Conservation (phyloP, 768 basidiomycete genomes). For the Dentipellis fragilis region DNA sequence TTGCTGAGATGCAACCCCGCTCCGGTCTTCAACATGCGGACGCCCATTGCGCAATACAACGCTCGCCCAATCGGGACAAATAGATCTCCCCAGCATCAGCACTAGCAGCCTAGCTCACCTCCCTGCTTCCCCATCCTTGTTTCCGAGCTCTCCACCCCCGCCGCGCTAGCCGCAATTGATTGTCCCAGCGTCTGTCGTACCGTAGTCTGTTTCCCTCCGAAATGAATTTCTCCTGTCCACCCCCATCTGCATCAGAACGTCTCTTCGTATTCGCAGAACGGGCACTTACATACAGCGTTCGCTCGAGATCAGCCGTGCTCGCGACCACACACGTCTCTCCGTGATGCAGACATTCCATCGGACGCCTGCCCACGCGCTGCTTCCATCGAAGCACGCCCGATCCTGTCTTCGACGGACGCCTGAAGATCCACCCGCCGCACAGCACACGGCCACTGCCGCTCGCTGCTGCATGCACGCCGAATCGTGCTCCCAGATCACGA, state of each 20-base stretch:
- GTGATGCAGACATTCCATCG: neutral
- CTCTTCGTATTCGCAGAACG: no score
- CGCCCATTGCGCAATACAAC: neutral
- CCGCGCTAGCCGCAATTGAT: no score
- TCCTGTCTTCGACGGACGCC: neutral
- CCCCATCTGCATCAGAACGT: neutral
- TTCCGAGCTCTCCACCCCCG: no score
- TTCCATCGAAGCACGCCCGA: neutral
- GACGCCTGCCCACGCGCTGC: neutral
- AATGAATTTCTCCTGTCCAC: no score
- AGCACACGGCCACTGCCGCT: no score
- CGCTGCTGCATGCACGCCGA: no score
- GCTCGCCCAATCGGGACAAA: neutral
- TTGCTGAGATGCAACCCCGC: slow-evolving; percentile 1
- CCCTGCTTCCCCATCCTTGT: no score
- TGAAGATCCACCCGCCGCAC: no score
- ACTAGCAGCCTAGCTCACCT: no score
- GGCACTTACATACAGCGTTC: neutral
- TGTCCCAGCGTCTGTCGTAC: no score
- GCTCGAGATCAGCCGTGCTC: neutral
- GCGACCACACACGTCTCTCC: neutral
- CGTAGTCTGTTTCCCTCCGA: no score
- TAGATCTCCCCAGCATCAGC: neutral
- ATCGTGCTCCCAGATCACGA: neutral
- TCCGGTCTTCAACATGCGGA: neutral